Evolutionary conservation across 163 green algal genomes (phyloP).

Genomic region (Prototheca wickerhamii): DNA sequence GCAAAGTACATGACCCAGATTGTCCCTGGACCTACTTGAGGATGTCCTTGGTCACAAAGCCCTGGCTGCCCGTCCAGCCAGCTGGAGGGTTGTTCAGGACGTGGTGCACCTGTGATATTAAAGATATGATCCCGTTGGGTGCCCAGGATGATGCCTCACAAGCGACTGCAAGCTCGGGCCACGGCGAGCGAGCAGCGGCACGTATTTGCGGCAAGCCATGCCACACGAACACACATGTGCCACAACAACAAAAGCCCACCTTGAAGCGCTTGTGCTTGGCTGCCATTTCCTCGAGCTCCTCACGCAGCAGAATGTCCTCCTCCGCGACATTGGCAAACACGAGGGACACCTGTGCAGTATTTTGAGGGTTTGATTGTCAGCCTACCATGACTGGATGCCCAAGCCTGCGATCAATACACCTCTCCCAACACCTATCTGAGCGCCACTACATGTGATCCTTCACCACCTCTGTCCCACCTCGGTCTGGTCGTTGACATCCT

Average conservation of each 20-base stretch:
- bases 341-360: slow-evolving; percentile 40
- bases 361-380: neutral
- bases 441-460: slow-evolving; percentile 4
- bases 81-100: slow-evolving; percentile 63
- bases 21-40: slow-evolving; percentile 44
- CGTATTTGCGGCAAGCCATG: neutral
- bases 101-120: slow-evolving; percentile 49
- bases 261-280: slow-evolving; percentile 39
- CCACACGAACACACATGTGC: slow-evolving; percentile 10
- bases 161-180: neutral
- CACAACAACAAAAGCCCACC: no score
- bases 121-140: neutral
- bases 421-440: no score
- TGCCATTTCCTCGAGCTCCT: slow-evolving; percentile 59
- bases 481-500: slow-evolving; percentile 67
- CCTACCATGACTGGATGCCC: neutral
- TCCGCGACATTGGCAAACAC: slow-evolving; percentile 83
- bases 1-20: slow-evolving; percentile 13
- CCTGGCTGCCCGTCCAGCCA: slow-evolving; percentile 55
- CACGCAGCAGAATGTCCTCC: slow-evolving; percentile 85
- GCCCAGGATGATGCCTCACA: neutral
- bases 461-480: slow-evolving; percentile 37
- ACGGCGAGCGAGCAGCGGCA: neutral
- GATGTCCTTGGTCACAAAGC: slow-evolving; percentile 74
- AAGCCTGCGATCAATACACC: no score